Percentiles rank a stretch among this genome's conserved stretches.
phyloP scores from a whole-genome alignment of 306 rosid species.

The Acacia confusa region DNA sequence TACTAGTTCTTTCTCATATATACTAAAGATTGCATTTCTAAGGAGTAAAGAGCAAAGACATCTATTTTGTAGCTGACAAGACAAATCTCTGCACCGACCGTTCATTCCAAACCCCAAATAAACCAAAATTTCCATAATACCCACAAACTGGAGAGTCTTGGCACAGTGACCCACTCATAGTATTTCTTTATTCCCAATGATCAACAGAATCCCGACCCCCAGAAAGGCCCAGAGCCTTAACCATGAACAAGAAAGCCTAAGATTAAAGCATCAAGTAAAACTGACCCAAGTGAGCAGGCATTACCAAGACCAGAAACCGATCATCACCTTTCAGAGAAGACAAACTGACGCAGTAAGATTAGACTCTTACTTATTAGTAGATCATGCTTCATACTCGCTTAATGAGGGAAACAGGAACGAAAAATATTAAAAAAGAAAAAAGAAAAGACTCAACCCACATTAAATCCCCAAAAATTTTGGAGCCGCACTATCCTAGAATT shows the following conservation, averaged over 20 bases:
- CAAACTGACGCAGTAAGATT: slow-evolving; percentile 14
- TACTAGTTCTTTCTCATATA: neutral
- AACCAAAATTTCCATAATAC: slow-evolving; percentile 20
- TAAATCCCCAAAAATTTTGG: neutral
- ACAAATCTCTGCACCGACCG: slow-evolving; percentile 4
- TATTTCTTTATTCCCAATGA: neutral
- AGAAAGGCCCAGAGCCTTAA: neutral
- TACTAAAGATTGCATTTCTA: neutral
- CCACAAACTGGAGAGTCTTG: neutral
- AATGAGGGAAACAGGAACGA: neutral
- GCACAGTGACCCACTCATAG: neutral
- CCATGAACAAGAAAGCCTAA: neutral
- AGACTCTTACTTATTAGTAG: slow-evolving; percentile 3
- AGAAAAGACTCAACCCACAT: slow-evolving; percentile 26
- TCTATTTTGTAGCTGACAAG: neutral
- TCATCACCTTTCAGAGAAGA: neutral
- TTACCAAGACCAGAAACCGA: neutral
- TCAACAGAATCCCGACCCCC: neutral
- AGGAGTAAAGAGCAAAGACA: neutral
- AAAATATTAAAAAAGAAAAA: neutral
- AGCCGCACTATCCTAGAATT: slow-evolving; percentile 3
- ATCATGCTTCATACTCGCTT: slow-evolving; percentile 14
- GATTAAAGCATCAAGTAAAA: neutral
- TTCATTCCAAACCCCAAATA: slow-evolving; percentile 2
- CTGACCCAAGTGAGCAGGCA: neutral